Base-by-base conservation (phyloP, 768 basidiomycete species). In the Dioszegia hungarica region DNA sequence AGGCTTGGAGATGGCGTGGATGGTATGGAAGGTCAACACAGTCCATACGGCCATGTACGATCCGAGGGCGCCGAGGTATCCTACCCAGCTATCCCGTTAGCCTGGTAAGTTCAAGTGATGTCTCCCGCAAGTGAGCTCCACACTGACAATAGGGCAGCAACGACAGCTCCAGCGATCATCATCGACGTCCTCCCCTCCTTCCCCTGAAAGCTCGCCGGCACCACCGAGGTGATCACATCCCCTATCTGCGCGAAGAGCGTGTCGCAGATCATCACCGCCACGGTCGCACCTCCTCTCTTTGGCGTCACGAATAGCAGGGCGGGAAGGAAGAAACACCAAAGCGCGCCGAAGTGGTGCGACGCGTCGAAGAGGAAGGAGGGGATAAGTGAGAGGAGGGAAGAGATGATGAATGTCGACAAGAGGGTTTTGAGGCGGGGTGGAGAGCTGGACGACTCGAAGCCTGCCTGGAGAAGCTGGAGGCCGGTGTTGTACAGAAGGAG, bases 271-370 rank as follows among this genome's bases (percentile, higher is more conserved):
- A 62, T 49, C 3, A 45, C 37, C 4, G 65, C 70, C 19, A 72
- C 28, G 0, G 70, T 68, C 36, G 61, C 51, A 5, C 66, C 64
- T 5, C 64, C 48, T 24, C 60, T 59, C 6, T 47, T 57, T 15
- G 39, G 64, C 3, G 61, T 65, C n/a, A 63, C 58, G 33, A 72
- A 66, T 28, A 72, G 34, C 15, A 65, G 24, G 17, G 66, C 61
- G 9, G 70, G 70, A 10, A 72, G 34, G 54, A 66, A 59, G 56
- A 72, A 72, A 8, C 40, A 45, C 70, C 70, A 72, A 36, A 72
- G 37, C 5, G 70, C 64, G 19, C 70, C 70, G 36, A 72, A 65
- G 55, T 72, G 66, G 36, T 60, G 62, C 5, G 59, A 43, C 34
- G 64, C 60, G 33, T 68, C 61, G 43, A 68, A 67, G 14, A 66